Conservation (phyloP, 257 asterid genomes). For the Phtheirospermum japonicum region DNA sequence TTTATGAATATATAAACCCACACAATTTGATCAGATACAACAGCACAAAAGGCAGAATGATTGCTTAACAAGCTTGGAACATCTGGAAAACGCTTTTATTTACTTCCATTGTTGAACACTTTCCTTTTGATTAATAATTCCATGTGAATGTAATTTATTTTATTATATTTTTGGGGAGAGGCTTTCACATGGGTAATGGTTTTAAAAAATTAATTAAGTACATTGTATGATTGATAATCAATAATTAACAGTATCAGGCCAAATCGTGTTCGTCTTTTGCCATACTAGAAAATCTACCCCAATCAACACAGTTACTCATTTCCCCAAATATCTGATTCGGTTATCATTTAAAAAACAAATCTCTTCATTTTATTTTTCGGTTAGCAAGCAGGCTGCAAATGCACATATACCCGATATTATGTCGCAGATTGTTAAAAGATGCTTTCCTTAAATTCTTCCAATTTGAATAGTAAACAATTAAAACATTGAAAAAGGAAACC, state of each 20-base stretch:
- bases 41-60: conserved; percentile 1
- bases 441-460: neutral
- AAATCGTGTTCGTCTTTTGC: neutral
- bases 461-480: neutral
- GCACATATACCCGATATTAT: too few species aligned
- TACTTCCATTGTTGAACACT: too few species aligned
- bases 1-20: too few species aligned
- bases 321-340: conserved; percentile 21
- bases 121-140: too few species aligned
- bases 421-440: too few species aligned
- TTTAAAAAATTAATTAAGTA: neutral
- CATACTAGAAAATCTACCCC: neutral
- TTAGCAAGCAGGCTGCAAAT: too few species aligned
- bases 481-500: neutral
- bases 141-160: neutral
- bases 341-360: too few species aligned
- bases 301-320: conserved; percentile 9
- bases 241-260: conserved; percentile 8
- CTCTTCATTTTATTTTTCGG: too few species aligned
- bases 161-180: neutral
- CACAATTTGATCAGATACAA: neutral
- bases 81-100: neutral
- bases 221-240: conserved; percentile 22
- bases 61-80: conserved; percentile 7
- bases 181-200: conserved; percentile 29